Conservation (phyloP, 2,329 filamentous ascomycete genomes). For the Cladophialophora chaetospira region DNA sequence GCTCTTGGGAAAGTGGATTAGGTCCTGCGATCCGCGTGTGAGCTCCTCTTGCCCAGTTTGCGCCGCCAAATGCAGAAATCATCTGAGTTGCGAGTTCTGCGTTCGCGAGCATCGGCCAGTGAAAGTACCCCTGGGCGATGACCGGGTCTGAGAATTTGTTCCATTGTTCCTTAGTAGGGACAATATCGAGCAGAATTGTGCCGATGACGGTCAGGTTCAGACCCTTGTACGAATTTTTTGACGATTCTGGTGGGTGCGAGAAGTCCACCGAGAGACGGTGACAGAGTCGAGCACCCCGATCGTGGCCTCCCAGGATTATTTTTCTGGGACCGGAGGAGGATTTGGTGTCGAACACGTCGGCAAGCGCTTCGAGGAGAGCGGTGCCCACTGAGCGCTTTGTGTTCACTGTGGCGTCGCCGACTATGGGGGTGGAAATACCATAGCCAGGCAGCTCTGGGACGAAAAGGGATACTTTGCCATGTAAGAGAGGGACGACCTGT, state of each 20-base stretch:
- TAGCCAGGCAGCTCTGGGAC: constrained; percentile 34
- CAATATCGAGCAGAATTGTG: constrained; percentile 51
- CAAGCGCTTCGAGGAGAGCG: constrained; percentile 46
- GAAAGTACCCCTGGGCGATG: constrained; percentile 46
- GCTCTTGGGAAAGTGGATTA: constrained; percentile 24
- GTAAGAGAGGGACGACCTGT: constrained; percentile 27
- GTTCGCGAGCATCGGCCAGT: constrained; percentile 57
- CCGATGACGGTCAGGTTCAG: constrained; percentile 43
- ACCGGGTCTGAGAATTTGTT: constrained; percentile 42
- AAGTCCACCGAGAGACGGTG: constrained; percentile 53
- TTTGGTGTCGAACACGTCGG: constrained; percentile 36
- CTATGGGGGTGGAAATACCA: constrained; percentile 31
- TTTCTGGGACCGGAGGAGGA: constrained; percentile 31
- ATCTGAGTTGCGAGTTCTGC: constrained; percentile 47
- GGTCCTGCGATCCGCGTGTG: constrained; percentile 39
- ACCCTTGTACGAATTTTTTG: constrained; percentile 11
- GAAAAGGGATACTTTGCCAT: constrained; percentile 29
- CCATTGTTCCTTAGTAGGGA: constrained; percentile 53
- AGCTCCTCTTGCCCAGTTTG: constrained; percentile 40
- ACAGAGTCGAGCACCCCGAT: constrained; percentile 53
- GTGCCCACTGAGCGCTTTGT: constrained; percentile 47
- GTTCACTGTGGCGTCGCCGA: constrained; percentile 25
- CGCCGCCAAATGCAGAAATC: constrained; percentile 48
- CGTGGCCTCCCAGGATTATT: constrained; percentile 53
- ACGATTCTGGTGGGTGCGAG: constrained; percentile 20